Conservation (phyloP, 306 rosid genomes). For the Gastrolobium bilobum region DNA sequence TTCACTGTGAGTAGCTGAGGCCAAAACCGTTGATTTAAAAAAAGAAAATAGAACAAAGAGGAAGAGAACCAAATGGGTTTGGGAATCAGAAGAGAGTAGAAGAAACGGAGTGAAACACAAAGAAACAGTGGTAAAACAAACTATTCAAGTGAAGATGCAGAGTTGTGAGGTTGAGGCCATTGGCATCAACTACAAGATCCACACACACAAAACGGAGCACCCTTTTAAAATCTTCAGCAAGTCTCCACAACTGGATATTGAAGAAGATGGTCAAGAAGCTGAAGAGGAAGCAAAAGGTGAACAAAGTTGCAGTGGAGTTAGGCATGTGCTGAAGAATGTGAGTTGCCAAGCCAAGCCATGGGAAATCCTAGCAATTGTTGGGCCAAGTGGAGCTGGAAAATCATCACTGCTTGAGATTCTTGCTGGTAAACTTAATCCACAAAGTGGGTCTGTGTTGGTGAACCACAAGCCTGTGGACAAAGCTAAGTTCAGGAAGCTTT, state of each 20-base stretch:
- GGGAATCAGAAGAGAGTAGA: conserved; percentile 46
- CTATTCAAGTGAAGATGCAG: conserved; percentile 71
- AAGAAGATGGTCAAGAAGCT: conserved; percentile 46
- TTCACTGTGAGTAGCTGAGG: conserved; percentile 48
- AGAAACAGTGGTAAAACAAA: conserved; percentile 25
- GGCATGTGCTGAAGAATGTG: conserved; percentile 74
- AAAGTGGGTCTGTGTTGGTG: conserved; percentile 69
- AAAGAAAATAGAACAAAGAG: conserved; percentile 40
- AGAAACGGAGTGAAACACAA: conserved; percentile 35
- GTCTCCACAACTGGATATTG: conserved; percentile 42
- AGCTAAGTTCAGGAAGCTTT: conserved; percentile 75
- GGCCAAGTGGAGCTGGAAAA: conserved; percentile 97
- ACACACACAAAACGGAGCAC: conserved; percentile 54
- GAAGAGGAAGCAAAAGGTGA: conserved; percentile 51
- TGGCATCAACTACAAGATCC: conserved; percentile 73
- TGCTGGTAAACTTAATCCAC: conserved; percentile 77
- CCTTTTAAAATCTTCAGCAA: conserved; percentile 64
- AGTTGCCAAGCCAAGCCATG: conserved; percentile 71
- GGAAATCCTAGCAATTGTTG: conserved; percentile 92
- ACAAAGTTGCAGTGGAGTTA: conserved; percentile 49
- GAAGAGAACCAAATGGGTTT: conserved; percentile 48
- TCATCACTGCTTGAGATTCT: conserved; percentile 87
- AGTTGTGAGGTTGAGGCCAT: conserved; percentile 89
- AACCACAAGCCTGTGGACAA: conserved; percentile 69
- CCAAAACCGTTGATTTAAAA: conserved; percentile 50